phyloP scores from a whole-genome alignment of 805 yeast genomes.

The Spathaspora gorwiae region DNA sequence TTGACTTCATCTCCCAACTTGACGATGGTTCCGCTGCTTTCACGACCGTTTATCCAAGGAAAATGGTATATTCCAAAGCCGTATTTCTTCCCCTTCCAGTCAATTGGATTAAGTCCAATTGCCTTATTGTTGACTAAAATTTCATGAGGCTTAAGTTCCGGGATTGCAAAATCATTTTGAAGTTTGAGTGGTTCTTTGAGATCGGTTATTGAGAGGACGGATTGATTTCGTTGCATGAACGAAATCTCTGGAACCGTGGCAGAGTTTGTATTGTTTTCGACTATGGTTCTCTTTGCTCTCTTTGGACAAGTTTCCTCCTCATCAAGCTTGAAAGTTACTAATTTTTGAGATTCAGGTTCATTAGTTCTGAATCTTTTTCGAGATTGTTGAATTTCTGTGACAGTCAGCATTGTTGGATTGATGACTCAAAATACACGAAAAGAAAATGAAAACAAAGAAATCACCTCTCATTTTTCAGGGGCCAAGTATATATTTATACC shows the following conservation, averaged over 20 bases:
- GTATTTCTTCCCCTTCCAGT: slow-evolving; percentile 46
- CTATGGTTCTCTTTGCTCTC: neutral
- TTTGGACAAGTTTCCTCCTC: neutral
- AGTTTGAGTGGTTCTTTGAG: slow-evolving; percentile 17
- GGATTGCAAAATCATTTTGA: slow-evolving; percentile 14
- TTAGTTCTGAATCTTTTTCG: neutral
- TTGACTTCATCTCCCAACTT: slow-evolving; percentile 28
- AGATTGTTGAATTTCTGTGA: neutral
- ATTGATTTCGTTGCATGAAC: slow-evolving; percentile 9
- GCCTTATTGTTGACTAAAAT: slow-evolving; percentile 21
- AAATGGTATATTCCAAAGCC: slow-evolving; percentile 43
- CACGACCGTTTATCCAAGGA: slow-evolving; percentile 51
- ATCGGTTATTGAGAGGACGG: slow-evolving; percentile 15
- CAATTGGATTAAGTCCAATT: slow-evolving; percentile 45
- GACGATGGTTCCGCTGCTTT: slow-evolving; percentile 38
- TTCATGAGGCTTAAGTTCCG: slow-evolving; percentile 16
- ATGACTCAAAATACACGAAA: no score
- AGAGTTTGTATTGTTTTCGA: neutral
- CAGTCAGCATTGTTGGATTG: neutral
- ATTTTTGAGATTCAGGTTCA: neutral
- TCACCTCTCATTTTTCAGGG: no score
- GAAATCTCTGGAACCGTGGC: neutral
- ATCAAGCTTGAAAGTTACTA: neutral
- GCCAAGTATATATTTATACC: no score
- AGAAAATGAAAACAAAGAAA: no score